Base-by-base conservation (phyloP, 192 early-diverging fungal species). In the Geranomyces variabilis region DNA sequence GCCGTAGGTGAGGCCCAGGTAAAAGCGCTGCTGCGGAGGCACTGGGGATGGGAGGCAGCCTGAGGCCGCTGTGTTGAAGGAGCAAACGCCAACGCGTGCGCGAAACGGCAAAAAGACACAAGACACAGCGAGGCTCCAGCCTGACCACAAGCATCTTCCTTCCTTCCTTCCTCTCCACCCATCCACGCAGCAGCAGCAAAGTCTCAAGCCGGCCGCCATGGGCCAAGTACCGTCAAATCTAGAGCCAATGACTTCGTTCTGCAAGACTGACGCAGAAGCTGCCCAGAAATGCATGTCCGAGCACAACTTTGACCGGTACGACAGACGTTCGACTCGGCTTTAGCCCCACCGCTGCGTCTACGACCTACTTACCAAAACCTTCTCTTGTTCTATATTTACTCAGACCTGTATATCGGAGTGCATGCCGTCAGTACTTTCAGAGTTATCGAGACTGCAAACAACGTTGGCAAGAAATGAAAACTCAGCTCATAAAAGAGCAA, bases 381-480 rank as follows among this genome's bases (percentile, higher is more conserved):
- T n/a, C 24, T 26, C 22, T 13, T 14, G 21, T 51, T 34, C 19
- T 33, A 10, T 41, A 41, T 41, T 3, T n/a, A n/a, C n/a, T 7
- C 36, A 69, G 63, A 63, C 67, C 13, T 49, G 17, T 41, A 15
- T 62, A 70, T 21, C 36, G 47, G 10, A 22, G 12, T 21, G 22
- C 44, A 1, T 75, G 74, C 33, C 7, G 46, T 4, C 57, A 62
- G 55, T 17, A 43, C 1, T 75, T 75, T 36, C 59, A 55, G 24
- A 67, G 60, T 17, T 75, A 75, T 36, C 34, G 67, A 17, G 63
- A 75, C 47, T 75, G 74, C 58, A 75, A 75, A 44, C 58, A 69
- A 19, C 61, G 67, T n/a, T 75, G 74, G 74, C 43, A 46, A 15
- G 70, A 65, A 1, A 44, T 64, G 33, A 72, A 72, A 22, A 29